Percentiles rank a stretch among this genome's conserved stretches.
Evolutionary conservation across 2,329 filamentous ascomycete genomes (phyloP).

Genomic region (Diplodia intermedia): DNA sequence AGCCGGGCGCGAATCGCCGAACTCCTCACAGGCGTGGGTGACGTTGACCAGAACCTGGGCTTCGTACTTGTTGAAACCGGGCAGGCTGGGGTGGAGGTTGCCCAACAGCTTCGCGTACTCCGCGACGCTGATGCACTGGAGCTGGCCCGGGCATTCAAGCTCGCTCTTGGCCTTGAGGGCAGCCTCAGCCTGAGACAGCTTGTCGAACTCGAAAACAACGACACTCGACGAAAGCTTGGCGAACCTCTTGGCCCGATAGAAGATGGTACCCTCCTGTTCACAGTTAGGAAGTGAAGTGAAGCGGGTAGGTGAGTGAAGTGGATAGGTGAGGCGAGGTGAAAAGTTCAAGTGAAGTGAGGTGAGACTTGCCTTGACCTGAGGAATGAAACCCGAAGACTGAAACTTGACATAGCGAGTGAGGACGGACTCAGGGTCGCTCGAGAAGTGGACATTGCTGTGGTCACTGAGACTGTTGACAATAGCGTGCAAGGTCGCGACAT

Average conservation of each 20-base stretch:
- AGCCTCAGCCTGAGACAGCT: constrained; percentile 45
- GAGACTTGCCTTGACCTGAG: not conserved
- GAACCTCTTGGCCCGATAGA: constrained; percentile 9
- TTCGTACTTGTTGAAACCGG: constrained; percentile 41
- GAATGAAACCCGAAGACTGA: not conserved
- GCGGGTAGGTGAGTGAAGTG: constrained; percentile 32
- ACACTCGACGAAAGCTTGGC: not conserved
- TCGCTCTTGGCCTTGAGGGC: constrained; percentile 37
- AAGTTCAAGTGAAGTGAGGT: not conserved
- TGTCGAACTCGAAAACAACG: constrained; percentile 48
- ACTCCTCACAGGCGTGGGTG: not conserved
- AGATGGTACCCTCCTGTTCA: constrained; percentile 30
- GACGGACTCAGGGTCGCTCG: not conserved
- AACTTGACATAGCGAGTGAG: constrained; percentile 15
- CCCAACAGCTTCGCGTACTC: constrained; percentile 36
- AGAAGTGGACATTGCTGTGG: not conserved
- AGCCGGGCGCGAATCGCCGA: not conserved
- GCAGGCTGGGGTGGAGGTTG: constrained; percentile 40
- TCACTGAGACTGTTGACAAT: not conserved
- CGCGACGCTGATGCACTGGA: constrained; percentile 38
- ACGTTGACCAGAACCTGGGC: constrained; percentile 40
- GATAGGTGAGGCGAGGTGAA: not conserved
- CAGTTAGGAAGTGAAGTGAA: not conserved
- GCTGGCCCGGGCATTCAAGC: constrained; percentile 12
- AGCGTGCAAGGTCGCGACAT: not conserved